Evolutionary conservation across 1,284 basidiomycete genomes (phyloP), one percentile per base, ranked within the genome.

Genomic region (Termitomyces sp.): DNA sequence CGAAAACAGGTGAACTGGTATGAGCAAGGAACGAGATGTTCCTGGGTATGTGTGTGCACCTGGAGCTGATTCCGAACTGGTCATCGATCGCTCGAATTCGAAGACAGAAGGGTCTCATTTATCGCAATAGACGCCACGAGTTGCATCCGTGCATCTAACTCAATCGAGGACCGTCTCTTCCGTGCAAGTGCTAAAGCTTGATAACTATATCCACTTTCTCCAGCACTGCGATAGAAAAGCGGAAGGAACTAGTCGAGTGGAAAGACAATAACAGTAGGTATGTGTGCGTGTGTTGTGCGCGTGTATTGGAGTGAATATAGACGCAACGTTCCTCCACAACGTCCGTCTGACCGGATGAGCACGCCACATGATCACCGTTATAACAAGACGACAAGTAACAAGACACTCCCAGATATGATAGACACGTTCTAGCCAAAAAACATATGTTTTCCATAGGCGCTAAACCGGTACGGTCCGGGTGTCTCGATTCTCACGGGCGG

Each of bases 401-500:
- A 39, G 37, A 39, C 37, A 39, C 16, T n/a, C n/a, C n/a, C 10
- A 24, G 3, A 13, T 26, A 14, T 14, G 16, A 13, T 14, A 50
- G 11, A 31, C 50, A 26, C 42, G 18, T 30, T 45, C 21, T 13
- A 46, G 31, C 7, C n/a, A 34, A 16, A 18, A 37, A 35, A 24
- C 16, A 31, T 24, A 19, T n/a, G n/a, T n/a, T n/a, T n/a, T n/a
- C n/a, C n/a, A n/a, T 18, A 37, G 40, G 37, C 26, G 21, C 30
- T n/a, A 30, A 40, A 26, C 19, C 19, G 37, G 38, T 31, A 45
- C 39, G 49, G 18, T 24, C 50, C 42, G 33, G 19, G 1, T 1
- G 21, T 46, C 33, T 46, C 31, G 34, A 34, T 8, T 7, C 31
- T 38, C 34, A 33, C 50, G 50, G 50, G 5, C 50, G 50, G 50